Evolutionary conservation across 306 rosid genomes (phyloP).

Genomic region (Citrullus amarus): DNA sequence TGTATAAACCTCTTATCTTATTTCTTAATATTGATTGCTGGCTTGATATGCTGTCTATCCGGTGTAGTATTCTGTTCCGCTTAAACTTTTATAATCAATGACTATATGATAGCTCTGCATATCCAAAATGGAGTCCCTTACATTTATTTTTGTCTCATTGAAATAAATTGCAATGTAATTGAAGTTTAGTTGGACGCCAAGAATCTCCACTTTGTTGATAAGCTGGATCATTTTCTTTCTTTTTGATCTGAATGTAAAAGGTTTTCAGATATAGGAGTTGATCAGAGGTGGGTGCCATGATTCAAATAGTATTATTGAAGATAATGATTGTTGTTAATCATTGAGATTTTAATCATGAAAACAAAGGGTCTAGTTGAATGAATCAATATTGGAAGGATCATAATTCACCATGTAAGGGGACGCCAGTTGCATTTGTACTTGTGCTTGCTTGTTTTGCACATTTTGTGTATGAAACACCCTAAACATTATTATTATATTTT

Average conservation of each 20-base stretch:
- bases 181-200: not conserved
- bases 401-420: not conserved
- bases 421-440: not conserved
- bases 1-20: slow-evolving; percentile 39
- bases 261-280: not conserved
- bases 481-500: not conserved
- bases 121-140: not conserved
- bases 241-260: not conserved
- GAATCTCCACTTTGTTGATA: not conserved
- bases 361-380: not conserved
- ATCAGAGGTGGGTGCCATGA: not conserved
- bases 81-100: not conserved
- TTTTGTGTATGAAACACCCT: not conserved
- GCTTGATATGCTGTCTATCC: not conserved
- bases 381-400: not conserved
- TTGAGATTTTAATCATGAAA: not conserved
- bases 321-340: not conserved
- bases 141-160: not conserved
- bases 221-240: not conserved
- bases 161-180: not conserved
- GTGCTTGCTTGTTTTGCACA: not conserved
- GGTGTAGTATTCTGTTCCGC: not conserved
- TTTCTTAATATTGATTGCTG: not conserved
- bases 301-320: not conserved
- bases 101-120: not conserved